A percentile compares a stretch with the other conserved stretches of the same genome.
Conservation (phyloP, 805 yeast genomes). For the Lipomyces lipofer region DNA sequence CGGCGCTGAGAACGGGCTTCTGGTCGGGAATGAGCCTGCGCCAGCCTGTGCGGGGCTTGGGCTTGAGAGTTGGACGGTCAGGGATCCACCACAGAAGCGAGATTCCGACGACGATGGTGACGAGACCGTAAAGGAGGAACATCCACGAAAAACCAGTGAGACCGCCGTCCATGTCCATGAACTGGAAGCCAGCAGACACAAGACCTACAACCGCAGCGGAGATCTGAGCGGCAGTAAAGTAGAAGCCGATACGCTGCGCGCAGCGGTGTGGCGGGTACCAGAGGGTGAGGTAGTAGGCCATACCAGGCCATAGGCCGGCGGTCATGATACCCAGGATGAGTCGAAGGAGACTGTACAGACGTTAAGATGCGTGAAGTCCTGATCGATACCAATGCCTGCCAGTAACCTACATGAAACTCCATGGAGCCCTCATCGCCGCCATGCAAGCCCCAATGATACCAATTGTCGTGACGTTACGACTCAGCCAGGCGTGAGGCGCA, state of each 20-base stretch:
- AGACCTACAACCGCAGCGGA: conserved; percentile 88
- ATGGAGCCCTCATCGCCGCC: conserved; percentile 54
- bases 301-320: conserved; percentile 72
- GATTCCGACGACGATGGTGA: conserved; percentile 66
- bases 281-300: conserved; percentile 76
- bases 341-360: conserved; percentile 43
- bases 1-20: conserved; percentile 51
- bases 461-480: conserved; percentile 72
- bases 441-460: conserved; percentile 79
- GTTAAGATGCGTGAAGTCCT: conserved; percentile 54
- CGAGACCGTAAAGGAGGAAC: conserved; percentile 71
- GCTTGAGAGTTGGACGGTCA: conserved; percentile 56
- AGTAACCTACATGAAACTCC: conserved; percentile 48
- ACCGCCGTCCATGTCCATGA: conserved; percentile 71
- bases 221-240: conserved; percentile 89
- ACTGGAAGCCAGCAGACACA: conserved; percentile 85
- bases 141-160: conserved; percentile 85
- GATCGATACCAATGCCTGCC: conserved; percentile 51
- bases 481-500: conserved; percentile 82
- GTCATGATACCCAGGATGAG: conserved; percentile 76
- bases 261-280: conserved; percentile 83
- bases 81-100: conserved; percentile 81
- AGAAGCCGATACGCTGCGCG: conserved; percentile 80
- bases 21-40: conserved; percentile 29
- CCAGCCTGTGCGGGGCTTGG: conserved; percentile 23